Conservation (phyloP, 2,329 filamentous ascomycete species). For the Trichophyton verrucosum region DNA sequence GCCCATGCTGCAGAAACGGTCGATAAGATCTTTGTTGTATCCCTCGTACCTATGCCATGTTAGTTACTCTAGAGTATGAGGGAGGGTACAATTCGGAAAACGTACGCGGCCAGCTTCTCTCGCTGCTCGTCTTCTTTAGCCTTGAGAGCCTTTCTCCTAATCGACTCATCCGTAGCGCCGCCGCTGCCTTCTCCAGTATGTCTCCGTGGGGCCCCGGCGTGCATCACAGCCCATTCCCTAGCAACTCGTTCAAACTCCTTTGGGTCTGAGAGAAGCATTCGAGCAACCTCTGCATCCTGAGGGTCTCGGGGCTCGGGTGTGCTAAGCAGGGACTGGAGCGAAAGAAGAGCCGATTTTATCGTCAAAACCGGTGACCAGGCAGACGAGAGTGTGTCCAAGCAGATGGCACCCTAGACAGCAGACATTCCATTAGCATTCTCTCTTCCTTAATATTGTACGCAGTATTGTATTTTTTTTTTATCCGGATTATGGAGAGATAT, state of each 20-base stretch:
- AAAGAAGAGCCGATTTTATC: conserved; percentile 88
- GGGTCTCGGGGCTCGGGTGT: conserved; percentile 92
- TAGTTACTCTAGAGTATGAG: not conserved
- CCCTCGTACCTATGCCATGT: conserved; percentile 56
- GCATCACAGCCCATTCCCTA: conserved; percentile 76
- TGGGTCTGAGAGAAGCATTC: conserved; percentile 70
- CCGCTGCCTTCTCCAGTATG: conserved; percentile 43
- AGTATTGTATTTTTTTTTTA: not conserved
- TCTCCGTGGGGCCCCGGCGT: conserved; percentile 61
- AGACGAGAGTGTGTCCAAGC: conserved; percentile 76
- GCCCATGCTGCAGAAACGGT: conserved; percentile 80
- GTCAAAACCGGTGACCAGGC: conserved; percentile 95
- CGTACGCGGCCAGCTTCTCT: conserved; percentile 44
- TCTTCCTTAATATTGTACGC: too few relatives aligned
- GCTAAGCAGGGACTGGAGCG: conserved; percentile 82
- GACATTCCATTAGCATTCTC: not conserved
- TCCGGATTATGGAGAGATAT: conserved; percentile 10
- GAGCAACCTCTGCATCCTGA: conserved; percentile 89
- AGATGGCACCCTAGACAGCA: conserved; percentile 69
- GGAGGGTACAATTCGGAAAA: conserved; percentile 7
- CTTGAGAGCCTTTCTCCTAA: conserved; percentile 42
- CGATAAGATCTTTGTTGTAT: conserved; percentile 72
- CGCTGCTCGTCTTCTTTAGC: conserved; percentile 46
- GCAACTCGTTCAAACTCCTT: conserved; percentile 70
- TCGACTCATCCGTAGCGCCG: conserved; percentile 40